Evolutionary conservation across 1,139 yeast species (phyloP).

Genomic region (Saccharomyces pastorianus): DNA sequence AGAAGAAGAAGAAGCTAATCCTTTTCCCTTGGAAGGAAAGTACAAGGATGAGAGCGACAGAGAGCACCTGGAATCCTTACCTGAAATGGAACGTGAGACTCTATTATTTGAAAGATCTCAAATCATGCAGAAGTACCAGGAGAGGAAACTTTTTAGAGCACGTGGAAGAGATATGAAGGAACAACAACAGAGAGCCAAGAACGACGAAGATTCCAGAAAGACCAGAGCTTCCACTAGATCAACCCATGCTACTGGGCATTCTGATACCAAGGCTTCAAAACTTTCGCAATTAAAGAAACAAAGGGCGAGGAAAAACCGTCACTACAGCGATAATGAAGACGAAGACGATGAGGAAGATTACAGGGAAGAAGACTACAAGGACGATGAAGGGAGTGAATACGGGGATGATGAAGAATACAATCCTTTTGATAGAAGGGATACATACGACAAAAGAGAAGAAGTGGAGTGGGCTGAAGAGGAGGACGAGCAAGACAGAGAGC

Average conservation of each 20-base stretch:
- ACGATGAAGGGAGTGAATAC: conserved; percentile 23
- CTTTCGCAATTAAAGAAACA: conserved; percentile 79
- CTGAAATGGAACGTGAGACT: conserved; percentile 87
- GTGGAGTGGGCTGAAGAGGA: conserved; percentile 36
- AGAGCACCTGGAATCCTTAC: conserved; percentile 58
- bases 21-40: conserved; percentile 90
- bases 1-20: conserved; percentile 40
- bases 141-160: conserved; percentile 70
- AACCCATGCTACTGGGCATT: conserved; percentile 29
- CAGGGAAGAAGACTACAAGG: conserved; percentile 28
- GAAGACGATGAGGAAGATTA: conserved; percentile 33
- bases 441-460: conserved; percentile 32
- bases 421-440: conserved; percentile 22
- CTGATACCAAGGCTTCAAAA: conserved; percentile 45
- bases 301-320: conserved; percentile 54
- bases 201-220: conserved; percentile 32
- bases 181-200: conserved; percentile 34
- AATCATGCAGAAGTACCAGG: conserved; percentile 80
- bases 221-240: conserved; percentile 30
- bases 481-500: conserved; percentile 37
- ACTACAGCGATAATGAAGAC: conserved; percentile 35
- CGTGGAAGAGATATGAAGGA: conserved; percentile 58
- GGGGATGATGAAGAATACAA: conserved; percentile 39
- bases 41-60: conserved; percentile 79
- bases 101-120: conserved; percentile 86